A percentile compares a stretch with the other conserved stretches of the same genome.
phyloP scores from a whole-genome alignment of 495 filamentous ascomycete species.

The Venustampulla echinocandica region DNA sequence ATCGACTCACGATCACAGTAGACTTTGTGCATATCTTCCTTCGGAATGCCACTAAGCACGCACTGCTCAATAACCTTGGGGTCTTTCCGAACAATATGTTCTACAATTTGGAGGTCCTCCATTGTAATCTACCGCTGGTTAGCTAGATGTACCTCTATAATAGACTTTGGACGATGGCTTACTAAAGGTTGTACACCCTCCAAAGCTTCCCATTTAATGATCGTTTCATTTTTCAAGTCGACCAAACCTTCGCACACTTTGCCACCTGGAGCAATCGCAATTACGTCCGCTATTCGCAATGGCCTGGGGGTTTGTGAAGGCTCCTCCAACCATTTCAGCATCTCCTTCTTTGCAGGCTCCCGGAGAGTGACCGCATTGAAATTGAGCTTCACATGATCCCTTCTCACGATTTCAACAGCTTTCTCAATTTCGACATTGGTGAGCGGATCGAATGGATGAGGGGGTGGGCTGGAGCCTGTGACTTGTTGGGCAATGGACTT shows the following conservation, averaged over 20 bases:
- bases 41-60: slow-evolving; percentile 73
- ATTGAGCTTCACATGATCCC: slow-evolving; percentile 60
- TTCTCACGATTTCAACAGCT: slow-evolving; percentile 59
- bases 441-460: slow-evolving; percentile 84
- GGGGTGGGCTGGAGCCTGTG: slow-evolving; percentile 42
- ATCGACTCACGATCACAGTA: slow-evolving; percentile 52
- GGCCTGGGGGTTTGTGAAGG: slow-evolving; percentile 55
- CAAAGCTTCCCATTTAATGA: slow-evolving; percentile 67
- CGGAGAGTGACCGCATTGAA: slow-evolving; percentile 88
- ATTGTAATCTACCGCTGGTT: slow-evolving; percentile 63
- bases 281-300: slow-evolving; percentile 68
- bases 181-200: slow-evolving; percentile 79
- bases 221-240: slow-evolving; percentile 60
- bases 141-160: slow-evolving; percentile 5
- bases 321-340: slow-evolving; percentile 71
- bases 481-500: slow-evolving; percentile 61
- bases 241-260: slow-evolving; percentile 83
- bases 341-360: slow-evolving; percentile 81
- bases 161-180: slow-evolving; percentile 19
- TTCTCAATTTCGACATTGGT: slow-evolving; percentile 67
- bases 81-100: slow-evolving; percentile 69
- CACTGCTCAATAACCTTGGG: slow-evolving; percentile 92
- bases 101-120: slow-evolving; percentile 88
- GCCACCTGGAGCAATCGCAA: slow-evolving; percentile 72
- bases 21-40: slow-evolving; percentile 51